These are phyloP conservation scores for Pseudonectria foliicola DNA, from an alignment of 2,329 filamentous ascomycete species.

Conservation along the genomic window DNA sequence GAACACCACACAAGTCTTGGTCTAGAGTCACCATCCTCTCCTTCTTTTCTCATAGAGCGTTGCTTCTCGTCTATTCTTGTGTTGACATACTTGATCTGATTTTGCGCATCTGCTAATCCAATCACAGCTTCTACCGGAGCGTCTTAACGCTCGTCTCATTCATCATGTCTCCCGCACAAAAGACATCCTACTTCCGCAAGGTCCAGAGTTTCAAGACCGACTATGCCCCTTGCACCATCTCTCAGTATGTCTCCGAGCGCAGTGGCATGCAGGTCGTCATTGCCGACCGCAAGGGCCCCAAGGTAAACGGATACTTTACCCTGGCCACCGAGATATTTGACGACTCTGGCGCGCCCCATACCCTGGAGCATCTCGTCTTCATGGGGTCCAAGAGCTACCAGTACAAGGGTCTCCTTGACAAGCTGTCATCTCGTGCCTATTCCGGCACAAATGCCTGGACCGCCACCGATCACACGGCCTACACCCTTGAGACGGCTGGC, in stretches of 20 bases:
- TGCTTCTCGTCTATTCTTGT: constrained; percentile 13
- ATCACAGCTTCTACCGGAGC: background rate
- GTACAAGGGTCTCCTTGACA: constrained; percentile 93
- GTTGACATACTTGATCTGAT: constrained; percentile 16
- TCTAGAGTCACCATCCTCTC: background rate
- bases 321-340: constrained; percentile 96
- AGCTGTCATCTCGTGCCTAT: constrained; percentile 87
- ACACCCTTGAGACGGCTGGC: constrained; percentile 88
- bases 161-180: constrained; percentile 46
- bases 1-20: background rate
- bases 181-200: constrained; percentile 63
- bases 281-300: constrained; percentile 88
- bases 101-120: too few species aligned
- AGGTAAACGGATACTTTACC: constrained; percentile 89
- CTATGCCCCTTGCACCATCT: constrained; percentile 82
- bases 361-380: constrained; percentile 74
- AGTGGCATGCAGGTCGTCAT: constrained; percentile 94
- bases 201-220: constrained; percentile 82
- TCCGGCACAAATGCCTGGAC: constrained; percentile 97
- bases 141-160: constrained; percentile 11
- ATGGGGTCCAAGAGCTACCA: constrained; percentile 90
- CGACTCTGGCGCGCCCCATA: constrained; percentile 87
- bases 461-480: constrained; percentile 90
- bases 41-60: background rate
- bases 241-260: constrained; percentile 90